Evolutionary conservation across 1,139 yeast genomes (phyloP).

Genomic region (Arxiozyma bovina): DNA sequence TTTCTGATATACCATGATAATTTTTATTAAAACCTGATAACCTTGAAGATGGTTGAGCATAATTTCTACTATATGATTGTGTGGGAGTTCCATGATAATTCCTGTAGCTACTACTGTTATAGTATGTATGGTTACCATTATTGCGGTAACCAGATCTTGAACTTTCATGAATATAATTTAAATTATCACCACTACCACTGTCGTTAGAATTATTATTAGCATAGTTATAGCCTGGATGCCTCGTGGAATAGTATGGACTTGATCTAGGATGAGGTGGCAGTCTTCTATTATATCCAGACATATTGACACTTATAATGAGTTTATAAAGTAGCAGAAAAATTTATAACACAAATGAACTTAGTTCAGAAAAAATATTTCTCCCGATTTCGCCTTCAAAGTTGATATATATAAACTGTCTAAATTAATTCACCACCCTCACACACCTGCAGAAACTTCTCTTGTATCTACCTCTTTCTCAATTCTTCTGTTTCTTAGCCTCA

Average conservation of each 20-base stretch:
- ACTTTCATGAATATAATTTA: neutral
- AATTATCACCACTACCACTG: neutral
- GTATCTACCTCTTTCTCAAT: too few species aligned
- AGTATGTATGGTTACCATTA: neutral
- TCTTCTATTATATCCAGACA: conserved; percentile 9
- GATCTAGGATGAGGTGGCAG: conserved; percentile 3
- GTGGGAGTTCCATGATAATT: neutral
- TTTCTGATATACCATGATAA: neutral
- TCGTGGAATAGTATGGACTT: conserved; percentile 2
- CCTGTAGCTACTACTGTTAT: neutral
- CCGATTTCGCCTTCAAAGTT: neutral
- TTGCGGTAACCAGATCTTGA: neutral
- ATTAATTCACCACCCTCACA: neutral
- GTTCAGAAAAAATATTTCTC: too few species aligned
- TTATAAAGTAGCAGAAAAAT: neutral
- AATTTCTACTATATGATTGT: neutral
- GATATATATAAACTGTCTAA: too few species aligned
- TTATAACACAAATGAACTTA: too few species aligned
- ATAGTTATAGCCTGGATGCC: neutral
- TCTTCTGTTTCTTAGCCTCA: neutral
- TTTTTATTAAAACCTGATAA: neutral
- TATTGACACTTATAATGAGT: neutral
- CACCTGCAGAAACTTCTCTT: neutral
- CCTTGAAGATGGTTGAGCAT: neutral
- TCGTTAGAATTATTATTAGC: neutral